A percentile compares a stretch with the other conserved stretches of the same genome.
phyloP scores from a whole-genome alignment of 2,329 filamentous ascomycete genomes.

The Trichophyton benhamiae region DNA sequence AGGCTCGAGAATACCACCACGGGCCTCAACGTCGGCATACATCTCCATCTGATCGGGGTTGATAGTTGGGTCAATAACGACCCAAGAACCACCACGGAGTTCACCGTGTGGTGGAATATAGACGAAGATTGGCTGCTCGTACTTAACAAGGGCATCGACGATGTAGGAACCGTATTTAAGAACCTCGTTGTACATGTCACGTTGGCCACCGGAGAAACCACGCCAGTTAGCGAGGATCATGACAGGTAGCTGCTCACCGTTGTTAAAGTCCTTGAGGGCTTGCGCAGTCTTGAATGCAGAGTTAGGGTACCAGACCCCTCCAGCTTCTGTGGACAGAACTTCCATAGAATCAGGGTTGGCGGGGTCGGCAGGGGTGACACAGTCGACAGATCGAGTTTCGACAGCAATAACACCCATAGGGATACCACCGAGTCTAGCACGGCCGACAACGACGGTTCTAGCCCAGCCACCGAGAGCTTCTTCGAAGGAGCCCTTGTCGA shows the following conservation, averaged over 20 bases:
- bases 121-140: slow-evolving; percentile 95
- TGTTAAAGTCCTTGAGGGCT: slow-evolving; percentile 97
- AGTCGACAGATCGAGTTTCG: slow-evolving; percentile 91
- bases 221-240: slow-evolving; percentile 99
- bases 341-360: slow-evolving; percentile 98
- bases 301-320: slow-evolving; percentile 99
- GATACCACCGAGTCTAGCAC: slow-evolving; percentile 90
- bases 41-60: slow-evolving; percentile 97
- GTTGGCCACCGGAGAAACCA: slow-evolving; percentile 98
- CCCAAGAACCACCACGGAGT: slow-evolving; percentile 97
- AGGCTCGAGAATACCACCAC: slow-evolving; percentile 92
- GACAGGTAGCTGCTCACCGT: slow-evolving; percentile 90
- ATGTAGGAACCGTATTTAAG: slow-evolving; percentile 99
- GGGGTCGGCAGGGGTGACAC: slow-evolving; percentile 88
- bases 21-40: slow-evolving; percentile 92
- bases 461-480: slow-evolving; percentile 96
- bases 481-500: slow-evolving; percentile 93
- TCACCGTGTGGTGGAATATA: slow-evolving; percentile 97
- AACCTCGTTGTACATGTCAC: slow-evolving; percentile 99
- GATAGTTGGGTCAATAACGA: slow-evolving; percentile 97
- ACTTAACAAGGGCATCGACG: slow-evolving; percentile 95
- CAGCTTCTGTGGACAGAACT: slow-evolving; percentile 85
- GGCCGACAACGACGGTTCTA: slow-evolving; percentile 88
- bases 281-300: slow-evolving; percentile 99
- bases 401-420: slow-evolving; percentile 97